Base-by-base conservation (phyloP, 2,329 filamentous ascomycete species). In the Rhynchosporium agropyri region DNA sequence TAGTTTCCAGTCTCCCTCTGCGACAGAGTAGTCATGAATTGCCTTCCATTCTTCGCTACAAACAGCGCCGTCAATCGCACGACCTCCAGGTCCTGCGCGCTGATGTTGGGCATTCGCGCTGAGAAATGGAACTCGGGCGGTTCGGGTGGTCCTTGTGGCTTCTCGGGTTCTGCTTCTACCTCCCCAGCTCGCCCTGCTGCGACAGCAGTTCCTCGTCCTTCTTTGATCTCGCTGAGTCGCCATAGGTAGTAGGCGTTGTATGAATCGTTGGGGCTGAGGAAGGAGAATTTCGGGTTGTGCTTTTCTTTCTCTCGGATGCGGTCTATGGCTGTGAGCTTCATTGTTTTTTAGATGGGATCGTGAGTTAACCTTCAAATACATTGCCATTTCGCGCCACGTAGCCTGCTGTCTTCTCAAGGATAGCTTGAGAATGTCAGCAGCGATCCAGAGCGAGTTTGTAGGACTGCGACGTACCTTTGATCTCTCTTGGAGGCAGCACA, bases 41-140 rank as follows among this genome's bases (percentile, higher is more conserved):
- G 88, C 65, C 93, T 88, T 13, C 95, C 95, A 72, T 96, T 94
- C 77, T 94, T 93, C 58, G 95, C 95, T 56, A 94, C 92, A 77
- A 95, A 97, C 31, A 96, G 81, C 26, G 95, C 95, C 42, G 94
- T 97, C 73, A 97, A 78, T 61, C 84, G 82, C 61, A 89, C 81
- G 56, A 88, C 81, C 70, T 89, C 86, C 67, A 98, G 79, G 81
- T 99, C 95, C 77, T 96, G 91, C 68, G 96, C 92, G 77, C 89
- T 97, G 79, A 99, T 97, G 70, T 93, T 94, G 63, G 95, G 95
- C 91, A 98, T 97, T 75, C 93, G 90, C 70, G 95, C 93, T 61
- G 92, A 97, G 79, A 97, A 99, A 70, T 90, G 86, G 74, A 96
- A 98, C 71, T 93, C 89, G 62, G 90, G 85, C 15, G 95, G 95